Conservation (phyloP, 331 rosid genomes). For the Rosa hybrid region DNA sequence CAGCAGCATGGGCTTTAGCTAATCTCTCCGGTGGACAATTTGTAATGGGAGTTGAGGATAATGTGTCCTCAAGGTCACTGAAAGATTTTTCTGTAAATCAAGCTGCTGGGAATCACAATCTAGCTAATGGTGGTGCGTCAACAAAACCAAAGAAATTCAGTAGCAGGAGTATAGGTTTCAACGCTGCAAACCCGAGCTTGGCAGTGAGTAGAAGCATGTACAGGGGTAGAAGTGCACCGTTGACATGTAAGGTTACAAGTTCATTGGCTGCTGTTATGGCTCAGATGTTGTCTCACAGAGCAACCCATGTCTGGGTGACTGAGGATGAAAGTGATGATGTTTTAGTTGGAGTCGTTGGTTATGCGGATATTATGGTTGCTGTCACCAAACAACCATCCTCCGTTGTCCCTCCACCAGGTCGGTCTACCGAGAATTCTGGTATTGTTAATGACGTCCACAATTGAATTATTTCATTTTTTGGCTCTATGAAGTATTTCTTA, state of each 20-base stretch:
- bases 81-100: constrained; percentile 41
- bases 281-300: constrained; percentile 96
- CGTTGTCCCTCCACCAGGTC: constrained; percentile 38
- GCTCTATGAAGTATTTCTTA: not conserved
- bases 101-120: constrained; percentile 32
- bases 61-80: constrained; percentile 44
- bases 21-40: constrained; percentile 92
- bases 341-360: constrained; percentile 89
- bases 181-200: constrained; percentile 45
- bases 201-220: constrained; percentile 82
- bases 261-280: constrained; percentile 98
- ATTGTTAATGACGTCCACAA: constrained; percentile 49
- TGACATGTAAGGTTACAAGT: constrained; percentile 85
- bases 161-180: constrained; percentile 85
- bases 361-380: constrained; percentile 78
- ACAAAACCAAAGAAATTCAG: constrained; percentile 64
- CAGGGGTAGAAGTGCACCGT: constrained; percentile 89
- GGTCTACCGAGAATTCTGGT: constrained; percentile 47
- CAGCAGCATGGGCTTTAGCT: constrained; percentile 93
- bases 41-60: constrained; percentile 98
- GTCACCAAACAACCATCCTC: constrained; percentile 71
- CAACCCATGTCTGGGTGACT: constrained; percentile 91
- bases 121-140: constrained; percentile 45
- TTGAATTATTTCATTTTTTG: constrained; percentile 27
- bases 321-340: constrained; percentile 74